phyloP scores from a whole-genome alignment of 2,329 filamentous ascomycete species.

The Thelonectria discophora region DNA sequence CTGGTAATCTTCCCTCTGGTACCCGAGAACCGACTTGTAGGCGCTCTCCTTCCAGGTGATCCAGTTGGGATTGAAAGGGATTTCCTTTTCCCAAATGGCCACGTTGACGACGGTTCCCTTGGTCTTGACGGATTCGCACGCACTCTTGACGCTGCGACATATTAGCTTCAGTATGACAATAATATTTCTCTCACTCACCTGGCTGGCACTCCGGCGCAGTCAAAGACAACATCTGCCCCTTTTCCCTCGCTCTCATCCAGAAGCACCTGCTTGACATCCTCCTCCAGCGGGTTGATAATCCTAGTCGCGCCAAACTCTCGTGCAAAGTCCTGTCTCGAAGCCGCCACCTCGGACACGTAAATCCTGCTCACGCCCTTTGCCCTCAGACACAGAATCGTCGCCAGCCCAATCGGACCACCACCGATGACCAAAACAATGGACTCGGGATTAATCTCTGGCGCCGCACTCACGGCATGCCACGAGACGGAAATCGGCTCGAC shows the following conservation, averaged over 20 bases:
- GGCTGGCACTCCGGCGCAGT: slow-evolving; percentile 64
- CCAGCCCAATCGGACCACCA: slow-evolving; percentile 59
- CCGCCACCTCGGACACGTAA: slow-evolving; percentile 57
- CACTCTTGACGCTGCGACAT: slow-evolving; percentile 42
- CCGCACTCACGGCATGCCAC: slow-evolving; percentile 55
- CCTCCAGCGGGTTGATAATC: slow-evolving; percentile 51
- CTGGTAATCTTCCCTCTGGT: slow-evolving; percentile 56
- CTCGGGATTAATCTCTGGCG: slow-evolving; percentile 50
- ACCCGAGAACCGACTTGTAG: slow-evolving; percentile 40
- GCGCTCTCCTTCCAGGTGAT: slow-evolving; percentile 40
- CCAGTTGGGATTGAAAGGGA: slow-evolving; percentile 42
- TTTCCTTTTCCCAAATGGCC: slow-evolving; percentile 67
- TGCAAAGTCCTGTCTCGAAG: slow-evolving; percentile 53
- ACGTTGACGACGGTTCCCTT: slow-evolving; percentile 70
- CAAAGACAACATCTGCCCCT: slow-evolving; percentile 68
- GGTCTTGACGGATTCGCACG: slow-evolving; percentile 58
- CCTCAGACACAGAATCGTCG: slow-evolving; percentile 56
- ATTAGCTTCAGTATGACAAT: not conserved
- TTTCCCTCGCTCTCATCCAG: slow-evolving; percentile 57
- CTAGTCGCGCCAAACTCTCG: slow-evolving; percentile 55
- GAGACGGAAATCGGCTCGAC: slow-evolving; percentile 62
- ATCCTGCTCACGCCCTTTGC: slow-evolving; percentile 58
- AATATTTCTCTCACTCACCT: slow-evolving; percentile 21
- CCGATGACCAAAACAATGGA: slow-evolving; percentile 59
- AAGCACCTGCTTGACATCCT: slow-evolving; percentile 57